Percentiles rank a stretch among this genome's conserved stretches.
phyloP scores from a whole-genome alignment of 2,329 filamentous ascomycete species.

The Paraphoma sp. region DNA sequence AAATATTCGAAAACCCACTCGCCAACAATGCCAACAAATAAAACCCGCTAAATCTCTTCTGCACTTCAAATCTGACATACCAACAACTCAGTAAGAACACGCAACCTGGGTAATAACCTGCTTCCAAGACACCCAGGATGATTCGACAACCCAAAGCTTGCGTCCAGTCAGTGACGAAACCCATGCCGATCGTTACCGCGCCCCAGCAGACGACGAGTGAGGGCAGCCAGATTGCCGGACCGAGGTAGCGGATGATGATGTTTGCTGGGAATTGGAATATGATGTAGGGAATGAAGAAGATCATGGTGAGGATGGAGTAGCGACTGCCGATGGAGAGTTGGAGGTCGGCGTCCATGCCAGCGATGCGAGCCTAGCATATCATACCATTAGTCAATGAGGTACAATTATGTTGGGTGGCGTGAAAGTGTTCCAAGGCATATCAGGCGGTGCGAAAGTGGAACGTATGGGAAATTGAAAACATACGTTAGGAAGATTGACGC shows the following conservation, averaged over 20 bases:
- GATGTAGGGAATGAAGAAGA: constrained; percentile 17
- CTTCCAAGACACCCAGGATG: constrained; percentile 25
- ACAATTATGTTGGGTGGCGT: too few species aligned
- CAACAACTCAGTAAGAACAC: constrained; percentile 25
- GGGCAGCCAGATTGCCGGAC: constrained; percentile 34
- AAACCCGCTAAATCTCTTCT: constrained; percentile 25
- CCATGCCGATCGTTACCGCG: constrained; percentile 22
- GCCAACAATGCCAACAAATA: constrained; percentile 33
- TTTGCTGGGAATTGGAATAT: constrained; percentile 40
- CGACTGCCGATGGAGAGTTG: constrained; percentile 18
- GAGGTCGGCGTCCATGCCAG: constrained; percentile 24
- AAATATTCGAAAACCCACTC: constrained; percentile 37
- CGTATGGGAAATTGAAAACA: background rate
- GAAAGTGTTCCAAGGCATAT: too few species aligned
- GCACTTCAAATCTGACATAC: constrained; percentile 28
- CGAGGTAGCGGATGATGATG: constrained; percentile 31
- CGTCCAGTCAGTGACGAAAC: constrained; percentile 23
- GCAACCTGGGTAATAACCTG: constrained; percentile 26
- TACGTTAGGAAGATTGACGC: constrained; percentile 25
- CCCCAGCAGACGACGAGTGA: constrained; percentile 32
- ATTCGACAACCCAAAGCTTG: constrained; percentile 16
- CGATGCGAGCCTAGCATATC: constrained; percentile 5
- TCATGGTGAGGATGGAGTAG: constrained; percentile 16
- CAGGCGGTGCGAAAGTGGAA: background rate
- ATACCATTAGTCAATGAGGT: background rate